Evolutionary conservation across 176 grass and related monocot species (phyloP), one percentile per base, ranked within the genome.

Genomic region (Musa acuminata): DNA sequence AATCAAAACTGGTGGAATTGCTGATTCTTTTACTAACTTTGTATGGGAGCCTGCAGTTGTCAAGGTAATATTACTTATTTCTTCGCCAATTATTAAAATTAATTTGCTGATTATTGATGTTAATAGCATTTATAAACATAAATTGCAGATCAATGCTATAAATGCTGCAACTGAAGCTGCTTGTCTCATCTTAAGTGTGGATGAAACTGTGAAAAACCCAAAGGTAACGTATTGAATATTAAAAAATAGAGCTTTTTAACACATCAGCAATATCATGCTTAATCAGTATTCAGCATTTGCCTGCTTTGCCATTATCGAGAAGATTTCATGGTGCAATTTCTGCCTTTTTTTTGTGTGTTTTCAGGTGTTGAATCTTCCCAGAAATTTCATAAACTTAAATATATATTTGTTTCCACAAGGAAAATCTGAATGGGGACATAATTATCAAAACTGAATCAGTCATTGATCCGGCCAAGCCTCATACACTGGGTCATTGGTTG

Each of bases 31-130:
- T 72, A 88, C 88, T 52, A 99, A 99, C 55, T 99, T 99, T 73
- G 96, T 99, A 50, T 99, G 96, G 96, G 96, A 99, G 79, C 96
- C 96, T 95, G 83, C 96, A 68, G 88, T 99, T 69, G 96, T 99
- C n/a, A 99, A 99, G 86, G 96, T 95, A 95, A 11, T 75, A 35
- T 79, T 16, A 74, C 73, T 62, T 72, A 10, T 65, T 82, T 71
- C 2, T 21, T 43, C 54, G 8, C 64, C 9, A 63, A 55, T 6
- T 71, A 11, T 52, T 78, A 54, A 82, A 26, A 6, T 69, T 27
- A 11, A 74, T 20, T 53, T n/a, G 2, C 22, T 75, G 9, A 55
- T 35, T 35, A 5, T 35, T 35, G 29, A 22, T 60, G 60, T 20
- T 49, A 53, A 29, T 50, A 1, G 8, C 70, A 2, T 1, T 9